Evolutionary conservation across 2,329 filamentous ascomycete species (phyloP).

Genomic region (Diaporthe capsici): DNA sequence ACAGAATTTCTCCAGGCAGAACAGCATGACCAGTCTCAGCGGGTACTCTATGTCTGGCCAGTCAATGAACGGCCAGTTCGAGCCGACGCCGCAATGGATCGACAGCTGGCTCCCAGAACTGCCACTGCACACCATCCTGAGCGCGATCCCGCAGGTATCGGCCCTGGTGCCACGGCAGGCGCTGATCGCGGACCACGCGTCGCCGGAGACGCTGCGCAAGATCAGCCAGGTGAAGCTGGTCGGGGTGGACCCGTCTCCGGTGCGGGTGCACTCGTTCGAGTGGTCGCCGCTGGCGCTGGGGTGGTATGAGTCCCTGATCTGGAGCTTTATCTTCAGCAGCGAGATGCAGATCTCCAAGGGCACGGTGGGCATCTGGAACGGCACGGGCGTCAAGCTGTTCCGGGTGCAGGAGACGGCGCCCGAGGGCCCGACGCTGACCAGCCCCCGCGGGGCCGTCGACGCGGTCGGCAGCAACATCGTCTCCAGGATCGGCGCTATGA

Average conservation of each 20-base stretch:
- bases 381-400: slow-evolving; percentile 89
- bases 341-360: slow-evolving; percentile 92
- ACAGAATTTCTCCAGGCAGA: slow-evolving; percentile 88
- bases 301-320: slow-evolving; percentile 96
- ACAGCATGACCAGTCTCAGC: slow-evolving; percentile 85
- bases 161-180: slow-evolving; percentile 69
- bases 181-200: slow-evolving; percentile 58
- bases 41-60: slow-evolving; percentile 73
- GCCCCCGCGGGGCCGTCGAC: slow-evolving; percentile 91
- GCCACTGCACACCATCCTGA: slow-evolving; percentile 88
- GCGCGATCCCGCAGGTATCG: slow-evolving; percentile 77
- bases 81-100: slow-evolving; percentile 87
- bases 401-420: slow-evolving; percentile 88
- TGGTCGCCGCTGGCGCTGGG: slow-evolving; percentile 92
- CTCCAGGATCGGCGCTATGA: slow-evolving; percentile 86
- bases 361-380: slow-evolving; percentile 94
- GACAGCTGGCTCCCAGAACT: slow-evolving; percentile 94
- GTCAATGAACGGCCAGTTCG: slow-evolving; percentile 74
- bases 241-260: slow-evolving; percentile 80
- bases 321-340: slow-evolving; percentile 91
- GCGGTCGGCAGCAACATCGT: slow-evolving; percentile 93
- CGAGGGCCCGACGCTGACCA: slow-evolving; percentile 84
- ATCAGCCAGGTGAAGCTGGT: slow-evolving; percentile 75
- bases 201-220: slow-evolving; percentile 63
- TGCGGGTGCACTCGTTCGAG: slow-evolving; percentile 90